Conservation (phyloP, 306 rosid genomes). For the Malus orientalis region DNA sequence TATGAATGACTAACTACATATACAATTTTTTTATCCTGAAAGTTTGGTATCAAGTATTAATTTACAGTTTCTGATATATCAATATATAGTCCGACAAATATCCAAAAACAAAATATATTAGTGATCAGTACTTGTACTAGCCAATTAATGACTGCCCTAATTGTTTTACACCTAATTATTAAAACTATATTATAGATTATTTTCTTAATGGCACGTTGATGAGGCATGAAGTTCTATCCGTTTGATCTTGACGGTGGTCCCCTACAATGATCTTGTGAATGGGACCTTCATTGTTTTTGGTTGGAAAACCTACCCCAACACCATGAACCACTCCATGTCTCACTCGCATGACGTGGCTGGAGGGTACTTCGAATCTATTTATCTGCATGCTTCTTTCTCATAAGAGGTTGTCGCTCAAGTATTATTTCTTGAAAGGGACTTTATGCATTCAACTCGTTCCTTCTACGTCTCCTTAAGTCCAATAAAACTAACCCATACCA, state of each 20-base stretch:
- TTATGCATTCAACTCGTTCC: neutral
- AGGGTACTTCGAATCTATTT: conserved; percentile 43
- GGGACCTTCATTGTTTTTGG: conserved; percentile 36
- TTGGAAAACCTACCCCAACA: conserved; percentile 54
- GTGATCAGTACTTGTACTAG: no score
- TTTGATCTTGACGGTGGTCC: conserved; percentile 33
- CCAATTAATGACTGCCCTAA: no score
- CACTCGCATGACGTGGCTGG: conserved; percentile 26
- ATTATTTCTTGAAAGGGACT: conserved; percentile 26
- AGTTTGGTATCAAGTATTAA: neutral
- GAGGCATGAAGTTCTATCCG: neutral
- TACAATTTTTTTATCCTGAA: neutral
- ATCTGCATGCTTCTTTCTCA: conserved; percentile 10
- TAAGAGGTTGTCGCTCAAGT: conserved; percentile 7
- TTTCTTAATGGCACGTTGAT: neutral
- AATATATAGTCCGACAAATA: no score
- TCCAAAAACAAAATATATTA: no score
- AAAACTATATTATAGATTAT: neutral
- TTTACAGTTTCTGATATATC: no score
- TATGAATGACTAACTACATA: neutral
- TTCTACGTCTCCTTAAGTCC: conserved; percentile 2
- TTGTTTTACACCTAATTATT: no score
- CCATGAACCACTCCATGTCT: conserved; percentile 45
- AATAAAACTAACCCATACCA: conserved; percentile 7
- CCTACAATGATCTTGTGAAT: conserved; percentile 12